phyloP scores from a whole-genome alignment of 306 rosid species.

The Acmispon strigosus region DNA sequence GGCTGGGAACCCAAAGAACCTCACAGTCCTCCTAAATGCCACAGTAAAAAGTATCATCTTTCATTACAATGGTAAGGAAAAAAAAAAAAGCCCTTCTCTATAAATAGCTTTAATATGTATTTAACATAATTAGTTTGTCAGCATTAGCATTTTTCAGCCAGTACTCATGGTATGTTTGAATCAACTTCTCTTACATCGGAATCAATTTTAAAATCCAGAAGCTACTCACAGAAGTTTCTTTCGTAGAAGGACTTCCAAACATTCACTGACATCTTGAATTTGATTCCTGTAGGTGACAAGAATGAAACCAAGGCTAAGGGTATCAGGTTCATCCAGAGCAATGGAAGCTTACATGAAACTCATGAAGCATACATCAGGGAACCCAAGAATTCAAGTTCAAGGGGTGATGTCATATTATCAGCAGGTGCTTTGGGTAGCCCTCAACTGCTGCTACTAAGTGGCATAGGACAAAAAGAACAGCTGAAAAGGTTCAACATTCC shows the following conservation, averaged over 20 bases:
- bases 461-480: conserved; percentile 59
- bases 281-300: conserved; percentile 32
- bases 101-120: neutral
- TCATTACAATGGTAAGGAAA: conserved; percentile 34
- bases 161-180: too few species aligned
- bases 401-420: conserved; percentile 64
- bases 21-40: conserved; percentile 61
- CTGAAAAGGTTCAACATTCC: conserved; percentile 42
- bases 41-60: conserved; percentile 63
- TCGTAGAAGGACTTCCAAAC: too few species aligned
- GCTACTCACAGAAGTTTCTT: too few species aligned
- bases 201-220: too few species aligned
- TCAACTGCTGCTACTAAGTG: conserved; percentile 58
- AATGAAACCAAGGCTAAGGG: conserved; percentile 48
- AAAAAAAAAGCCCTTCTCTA: neutral
- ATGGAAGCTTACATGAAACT: conserved; percentile 32
- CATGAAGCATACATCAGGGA: conserved; percentile 47
- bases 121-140: neutral
- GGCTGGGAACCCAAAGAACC: conserved; percentile 44
- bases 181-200: too few species aligned
- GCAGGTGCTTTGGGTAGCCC: conserved; percentile 84
- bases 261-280: neutral
- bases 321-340: conserved; percentile 50
- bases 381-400: conserved; percentile 29
- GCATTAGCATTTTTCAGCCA: neutral